Evolutionary conservation across 1,284 basidiomycete species (phyloP).

Genomic region (Sporisorium iseilematis-ciliati): DNA sequence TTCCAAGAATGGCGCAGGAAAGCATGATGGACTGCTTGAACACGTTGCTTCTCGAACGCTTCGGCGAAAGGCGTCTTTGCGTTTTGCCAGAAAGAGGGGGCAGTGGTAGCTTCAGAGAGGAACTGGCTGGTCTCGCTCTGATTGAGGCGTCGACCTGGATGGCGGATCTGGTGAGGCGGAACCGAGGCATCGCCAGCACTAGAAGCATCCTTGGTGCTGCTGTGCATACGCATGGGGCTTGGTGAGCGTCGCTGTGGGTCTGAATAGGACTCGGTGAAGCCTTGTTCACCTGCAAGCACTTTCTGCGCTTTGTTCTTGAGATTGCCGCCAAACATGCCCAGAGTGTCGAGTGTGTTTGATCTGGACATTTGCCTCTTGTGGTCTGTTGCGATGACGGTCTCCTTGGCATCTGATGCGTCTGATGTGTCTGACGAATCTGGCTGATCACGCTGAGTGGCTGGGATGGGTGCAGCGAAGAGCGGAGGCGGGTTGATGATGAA

Average conservation of each 20-base stretch:
- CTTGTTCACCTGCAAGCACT: constrained; percentile 35
- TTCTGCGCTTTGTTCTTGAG: constrained; percentile 49
- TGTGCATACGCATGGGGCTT: background rate
- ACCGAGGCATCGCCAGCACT: background rate
- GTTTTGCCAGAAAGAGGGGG: constrained; percentile 41
- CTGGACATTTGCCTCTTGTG: constrained; percentile 48
- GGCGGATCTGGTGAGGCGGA: constrained; percentile 7
- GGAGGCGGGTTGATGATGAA: constrained; percentile 84
- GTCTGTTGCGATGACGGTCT: constrained; percentile 11
- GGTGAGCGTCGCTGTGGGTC: constrained; percentile 8
- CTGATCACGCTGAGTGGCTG: background rate
- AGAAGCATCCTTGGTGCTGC: background rate
- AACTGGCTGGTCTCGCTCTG: constrained; percentile 48
- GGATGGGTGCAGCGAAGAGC: constrained; percentile 30
- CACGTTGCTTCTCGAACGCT: constrained; percentile 71
- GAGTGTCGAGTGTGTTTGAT: constrained; percentile 61
- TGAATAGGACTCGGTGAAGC: constrained; percentile 19
- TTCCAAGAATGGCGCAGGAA: constrained; percentile 95
- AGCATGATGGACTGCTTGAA: constrained; percentile 70
- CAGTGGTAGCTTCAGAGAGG: constrained; percentile 39
- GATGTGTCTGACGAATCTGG: background rate
- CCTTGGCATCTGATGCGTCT: constrained; percentile 13
- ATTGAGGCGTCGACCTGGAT: constrained; percentile 36
- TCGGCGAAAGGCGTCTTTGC: constrained; percentile 71
- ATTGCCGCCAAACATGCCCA: constrained; percentile 48